Evolutionary conservation across 371 early-diverging fungal species (phyloP).

Genomic region (Smittium culicis): DNA sequence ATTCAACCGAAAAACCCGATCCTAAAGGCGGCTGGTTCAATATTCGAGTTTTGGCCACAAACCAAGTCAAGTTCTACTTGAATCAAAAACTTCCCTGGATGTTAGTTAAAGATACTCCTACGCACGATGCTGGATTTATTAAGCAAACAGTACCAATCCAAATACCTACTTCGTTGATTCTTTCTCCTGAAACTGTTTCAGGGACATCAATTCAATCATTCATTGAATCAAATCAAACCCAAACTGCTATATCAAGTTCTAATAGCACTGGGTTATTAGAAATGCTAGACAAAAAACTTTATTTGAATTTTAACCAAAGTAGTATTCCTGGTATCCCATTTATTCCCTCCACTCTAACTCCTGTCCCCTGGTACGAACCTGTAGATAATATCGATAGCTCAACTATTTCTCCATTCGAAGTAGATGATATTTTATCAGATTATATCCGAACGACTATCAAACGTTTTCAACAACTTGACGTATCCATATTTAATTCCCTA

Average conservation of each 20-base stretch:
- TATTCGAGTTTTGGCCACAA: constrained; percentile 11
- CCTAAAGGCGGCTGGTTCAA: constrained; percentile 34
- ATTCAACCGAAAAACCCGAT: constrained; percentile 33
- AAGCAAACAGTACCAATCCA: constrained; percentile 19
- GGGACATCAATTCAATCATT: neutral
- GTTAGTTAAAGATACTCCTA: constrained; percentile 21
- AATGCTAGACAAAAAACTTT: neutral
- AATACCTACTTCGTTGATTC: neutral
- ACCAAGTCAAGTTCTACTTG: constrained; percentile 18
- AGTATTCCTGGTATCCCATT: neutral
- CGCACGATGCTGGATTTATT: constrained; percentile 20
- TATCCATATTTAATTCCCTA: constrained; percentile 7
- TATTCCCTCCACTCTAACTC: neutral
- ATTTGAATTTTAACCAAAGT: neutral
- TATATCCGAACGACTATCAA: neutral
- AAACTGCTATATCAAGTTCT: neutral
- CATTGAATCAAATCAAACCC: neutral
- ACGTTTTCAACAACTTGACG: neutral
- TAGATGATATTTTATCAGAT: constrained; percentile 5
- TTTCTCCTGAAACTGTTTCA: neutral
- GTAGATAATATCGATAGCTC: neutral
- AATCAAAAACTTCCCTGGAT: constrained; percentile 29
- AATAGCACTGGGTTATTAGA: neutral
- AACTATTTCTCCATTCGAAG: neutral
- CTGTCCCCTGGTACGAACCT: constrained; percentile 1